Evolutionary conservation across 371 early-diverging fungal species (phyloP).

Genomic region (Phascolomyces articulosus): DNA sequence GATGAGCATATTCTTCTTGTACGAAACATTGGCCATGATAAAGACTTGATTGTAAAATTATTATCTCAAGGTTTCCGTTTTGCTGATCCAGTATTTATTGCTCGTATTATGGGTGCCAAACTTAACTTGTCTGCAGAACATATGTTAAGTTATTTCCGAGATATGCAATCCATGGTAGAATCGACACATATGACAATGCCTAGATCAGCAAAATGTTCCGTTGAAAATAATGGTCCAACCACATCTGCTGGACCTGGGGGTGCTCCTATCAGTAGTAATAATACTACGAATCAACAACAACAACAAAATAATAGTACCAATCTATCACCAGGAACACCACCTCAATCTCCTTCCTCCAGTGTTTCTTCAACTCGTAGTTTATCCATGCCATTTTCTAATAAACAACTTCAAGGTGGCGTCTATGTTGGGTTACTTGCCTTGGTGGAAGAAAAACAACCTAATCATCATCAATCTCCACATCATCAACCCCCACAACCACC

Average conservation of each 20-base stretch:
- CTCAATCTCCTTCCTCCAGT: not conserved
- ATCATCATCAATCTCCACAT: not conserved
- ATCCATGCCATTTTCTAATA: not conserved
- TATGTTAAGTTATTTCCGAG: constrained; percentile 31
- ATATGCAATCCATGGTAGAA: constrained; percentile 23
- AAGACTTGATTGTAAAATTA: constrained; percentile 16
- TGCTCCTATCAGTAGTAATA: too few relatives aligned
- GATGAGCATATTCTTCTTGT: constrained; percentile 42
- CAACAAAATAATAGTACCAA: not conserved
- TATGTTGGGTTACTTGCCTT: constrained; percentile 34
- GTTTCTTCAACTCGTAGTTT: not conserved
- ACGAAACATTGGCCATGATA: constrained; percentile 24
- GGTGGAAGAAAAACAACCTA: constrained; percentile 23
- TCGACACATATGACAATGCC: not conserved
- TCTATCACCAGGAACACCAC: not conserved
- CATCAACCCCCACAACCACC: too few relatives aligned
- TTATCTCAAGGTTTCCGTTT: constrained; percentile 42
- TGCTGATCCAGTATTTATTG: constrained; percentile 39
- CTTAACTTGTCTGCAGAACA: constrained; percentile 35
- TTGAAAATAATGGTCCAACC: too few relatives aligned
- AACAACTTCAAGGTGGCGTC: constrained; percentile 15
- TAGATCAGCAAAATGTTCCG: not conserved
- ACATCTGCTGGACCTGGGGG: too few relatives aligned
- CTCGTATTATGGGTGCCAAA: constrained; percentile 37
- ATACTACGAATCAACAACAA: constrained; percentile 2